These are phyloP conservation scores for Raphidocelis subcapitata DNA, from an alignment of 139 green algal genomes.

Conservation along the genomic window DNA sequence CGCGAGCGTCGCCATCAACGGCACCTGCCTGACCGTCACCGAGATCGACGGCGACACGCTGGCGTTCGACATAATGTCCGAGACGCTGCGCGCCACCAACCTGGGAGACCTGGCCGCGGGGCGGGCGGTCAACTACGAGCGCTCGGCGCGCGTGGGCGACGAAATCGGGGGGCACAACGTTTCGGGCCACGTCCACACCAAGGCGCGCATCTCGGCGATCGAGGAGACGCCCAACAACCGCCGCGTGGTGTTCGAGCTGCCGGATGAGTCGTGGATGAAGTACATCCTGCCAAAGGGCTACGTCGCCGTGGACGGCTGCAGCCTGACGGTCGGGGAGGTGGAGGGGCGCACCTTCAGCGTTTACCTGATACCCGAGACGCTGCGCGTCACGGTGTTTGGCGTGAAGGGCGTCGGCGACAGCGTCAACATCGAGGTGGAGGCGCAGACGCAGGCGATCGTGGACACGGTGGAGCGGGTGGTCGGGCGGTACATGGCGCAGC, in stretches of 20 bases:
- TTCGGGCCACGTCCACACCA: constrained; percentile 88
- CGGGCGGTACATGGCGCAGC: constrained; percentile 41
- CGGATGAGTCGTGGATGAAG: constrained; percentile 74
- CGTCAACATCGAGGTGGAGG: constrained; percentile 93
- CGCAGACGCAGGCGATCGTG: constrained; percentile 92
- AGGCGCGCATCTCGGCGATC: constrained; percentile 47
- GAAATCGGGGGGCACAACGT: constrained; percentile 96
- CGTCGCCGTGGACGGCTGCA: constrained; percentile 91
- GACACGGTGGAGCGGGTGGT: constrained; percentile 90
- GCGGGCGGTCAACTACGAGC: constrained; percentile 84
- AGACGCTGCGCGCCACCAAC: constrained; percentile 91
- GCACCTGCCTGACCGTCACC: constrained; percentile 91
- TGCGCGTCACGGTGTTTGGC: constrained; percentile 79
- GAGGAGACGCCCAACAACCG: constrained; percentile 76
- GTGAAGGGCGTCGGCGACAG: constrained; percentile 60
- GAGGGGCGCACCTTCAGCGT: constrained; percentile 68
- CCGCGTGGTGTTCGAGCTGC: constrained; percentile 65
- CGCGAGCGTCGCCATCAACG: constrained; percentile 91
- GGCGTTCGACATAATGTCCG: constrained; percentile 91
- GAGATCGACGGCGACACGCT: constrained; percentile 39
- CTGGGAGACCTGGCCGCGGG: constrained; percentile 60
- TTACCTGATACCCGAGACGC: constrained; percentile 96
- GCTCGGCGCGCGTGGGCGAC: constrained; percentile 80
- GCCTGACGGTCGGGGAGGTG: constrained; percentile 82
- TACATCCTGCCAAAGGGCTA: constrained; percentile 97